Evolutionary conservation across 345 rosid genomes (phyloP), one percentile per base, ranked within the genome.

Genomic region (Reutealis trisperma): DNA sequence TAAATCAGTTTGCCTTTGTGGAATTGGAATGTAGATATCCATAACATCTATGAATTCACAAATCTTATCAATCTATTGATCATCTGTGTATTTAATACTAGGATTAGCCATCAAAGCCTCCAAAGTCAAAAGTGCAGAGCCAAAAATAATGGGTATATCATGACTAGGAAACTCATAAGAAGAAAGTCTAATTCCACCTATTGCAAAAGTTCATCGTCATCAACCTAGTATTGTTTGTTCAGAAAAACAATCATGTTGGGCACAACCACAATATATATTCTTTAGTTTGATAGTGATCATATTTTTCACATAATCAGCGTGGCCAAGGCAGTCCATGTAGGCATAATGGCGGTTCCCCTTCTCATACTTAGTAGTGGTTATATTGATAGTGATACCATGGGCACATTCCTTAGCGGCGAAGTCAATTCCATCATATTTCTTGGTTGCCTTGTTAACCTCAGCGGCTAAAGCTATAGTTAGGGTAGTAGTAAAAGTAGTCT

Each of bases 401-500:
- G 97, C 96, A 45, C 97, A 85, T 73, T 96, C 99, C 70, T 93
- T 97, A 0, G 98, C 96, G 24, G 98, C 97, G 16, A 94, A 96
- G 44, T 95, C 99, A 59, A 95, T 93, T 77, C 93, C 99, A 70
- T 92, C 96, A 86, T 92, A 90, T 75, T 90, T 93, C 58, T 93
- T 93, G 1, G 92, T 92, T 51, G 92, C 88, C 66, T 89, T 84
- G 83, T 77, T 84, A 2, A 97, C 97, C 68, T 86, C 51, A 68
- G 92, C 70, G 73, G 94, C 97, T 15, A 93, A 77, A 34, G 94
- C 99, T 98, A 92, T 96, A 81, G 98, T 93, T 44, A 92, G 88
- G 69, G 98, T 93, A 10, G 93, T 94, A 19, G 97, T 96, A 54
- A 92, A 77, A 30, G 99, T 92, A 19, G 97, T 96, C 82, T 96